These are phyloP conservation scores for Scenedesmus sp. DNA, from an alignment of 163 green algal genomes.

Conservation along the genomic window DNA sequence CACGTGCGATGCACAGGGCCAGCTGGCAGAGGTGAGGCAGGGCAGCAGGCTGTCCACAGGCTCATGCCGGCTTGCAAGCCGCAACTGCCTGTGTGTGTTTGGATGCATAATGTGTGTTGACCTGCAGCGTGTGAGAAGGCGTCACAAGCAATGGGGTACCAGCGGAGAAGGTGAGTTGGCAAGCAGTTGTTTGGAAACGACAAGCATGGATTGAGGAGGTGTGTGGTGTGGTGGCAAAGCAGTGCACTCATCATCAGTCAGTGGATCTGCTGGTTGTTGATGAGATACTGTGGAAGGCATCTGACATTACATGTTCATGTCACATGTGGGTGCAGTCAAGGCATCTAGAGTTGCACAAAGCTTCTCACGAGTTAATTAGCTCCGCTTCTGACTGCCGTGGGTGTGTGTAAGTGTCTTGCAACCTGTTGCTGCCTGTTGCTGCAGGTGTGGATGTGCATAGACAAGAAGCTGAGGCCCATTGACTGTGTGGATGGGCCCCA, in stretches of 20 bases:
- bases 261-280: no score
- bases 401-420: no score
- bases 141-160: not conserved
- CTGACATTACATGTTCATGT: no score
- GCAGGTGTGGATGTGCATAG: slow-evolving; percentile 79
- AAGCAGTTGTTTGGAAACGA: no score
- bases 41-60: not conserved
- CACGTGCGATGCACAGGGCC: slow-evolving; percentile 58
- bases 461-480: slow-evolving; percentile 66
- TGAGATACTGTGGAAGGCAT: no score
- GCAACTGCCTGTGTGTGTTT: not conserved
- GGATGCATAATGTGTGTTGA: not conserved
- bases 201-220: no score
- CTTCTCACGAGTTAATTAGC: no score
- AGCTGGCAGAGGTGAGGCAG: slow-evolving; percentile 71
- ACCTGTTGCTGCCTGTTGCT: not conserved
- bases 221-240: no score
- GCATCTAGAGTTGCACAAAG: no score
- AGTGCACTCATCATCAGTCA: no score
- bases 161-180: not conserved
- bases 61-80: not conserved
- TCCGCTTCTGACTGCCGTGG: no score
- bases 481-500: slow-evolving; percentile 54
- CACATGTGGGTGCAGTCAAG: not conserved
- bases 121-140: no score